A percentile compares a stretch with the other conserved stretches of the same genome.
These are phyloP conservation scores for Fomitopsis palustris DNA, from an alignment of 1,284 basidiomycete genomes.

Conservation along the genomic window DNA sequence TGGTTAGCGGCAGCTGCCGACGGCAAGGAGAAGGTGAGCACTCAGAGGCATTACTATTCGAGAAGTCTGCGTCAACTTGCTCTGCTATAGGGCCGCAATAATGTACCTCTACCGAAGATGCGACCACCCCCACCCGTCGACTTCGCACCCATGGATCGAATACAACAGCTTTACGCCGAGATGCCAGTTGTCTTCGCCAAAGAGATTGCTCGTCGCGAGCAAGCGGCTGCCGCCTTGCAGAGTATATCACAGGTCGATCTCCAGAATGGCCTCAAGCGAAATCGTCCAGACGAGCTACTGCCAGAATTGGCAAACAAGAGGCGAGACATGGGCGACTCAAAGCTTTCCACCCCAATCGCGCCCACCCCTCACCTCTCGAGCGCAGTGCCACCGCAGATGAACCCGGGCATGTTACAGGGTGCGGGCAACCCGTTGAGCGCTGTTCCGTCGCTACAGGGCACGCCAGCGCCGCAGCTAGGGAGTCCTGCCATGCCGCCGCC, in stretches of 20 bases:
- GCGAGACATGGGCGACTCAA: conserved; percentile 66
- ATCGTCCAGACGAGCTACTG: conserved; percentile 48
- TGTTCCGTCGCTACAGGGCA: conserved; percentile 1
- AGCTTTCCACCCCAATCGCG: conserved; percentile 26
- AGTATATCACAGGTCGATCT: conserved; percentile 9
- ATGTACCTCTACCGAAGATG: conserved; percentile 48
- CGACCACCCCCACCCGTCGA: conserved; percentile 52
- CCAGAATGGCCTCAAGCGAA: conserved; percentile 50
- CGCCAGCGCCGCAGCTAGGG: conserved; percentile 14
- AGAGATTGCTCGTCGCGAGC: conserved; percentile 52
- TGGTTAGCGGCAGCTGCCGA: conserved; percentile 68
- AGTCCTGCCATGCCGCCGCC: conserved; percentile 28
- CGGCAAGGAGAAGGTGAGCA: conserved; percentile 43
- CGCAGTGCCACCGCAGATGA: conserved; percentile 16
- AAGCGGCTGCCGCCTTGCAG: conserved; percentile 8
- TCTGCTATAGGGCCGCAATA: conserved; percentile 16
- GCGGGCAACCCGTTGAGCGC: conserved; percentile 2
- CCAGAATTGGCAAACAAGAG: conserved; percentile 48
- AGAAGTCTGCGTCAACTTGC: background rate
- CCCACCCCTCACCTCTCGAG: conserved; percentile 19
- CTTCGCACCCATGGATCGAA: conserved; percentile 49
- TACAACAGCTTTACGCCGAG: conserved; percentile 60
- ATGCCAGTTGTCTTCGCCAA: conserved; percentile 59
- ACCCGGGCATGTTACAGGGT: conserved; percentile 4
- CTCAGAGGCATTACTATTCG: conserved; percentile 1